Conservation (phyloP, 441 rosid species). For the Manihot esculenta region DNA sequence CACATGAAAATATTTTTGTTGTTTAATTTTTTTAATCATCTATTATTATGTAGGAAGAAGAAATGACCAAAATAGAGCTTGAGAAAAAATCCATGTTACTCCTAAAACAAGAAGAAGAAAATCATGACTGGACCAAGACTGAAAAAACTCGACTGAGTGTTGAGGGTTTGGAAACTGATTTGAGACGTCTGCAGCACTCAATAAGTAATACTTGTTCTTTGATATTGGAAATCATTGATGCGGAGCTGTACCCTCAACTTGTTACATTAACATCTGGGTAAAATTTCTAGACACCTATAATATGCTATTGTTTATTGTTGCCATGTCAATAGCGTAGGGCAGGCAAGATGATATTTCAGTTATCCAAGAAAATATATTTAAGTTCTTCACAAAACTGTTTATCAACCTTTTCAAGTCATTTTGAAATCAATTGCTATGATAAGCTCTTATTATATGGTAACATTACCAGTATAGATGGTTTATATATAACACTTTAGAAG, state of each 20-base stretch:
- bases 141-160: conserved; percentile 63
- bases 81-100: conserved; percentile 65
- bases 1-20: not conserved
- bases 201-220: conserved; percentile 54
- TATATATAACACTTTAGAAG: not conserved
- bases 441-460: not conserved
- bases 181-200: conserved; percentile 54
- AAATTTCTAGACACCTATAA: conserved; percentile 11
- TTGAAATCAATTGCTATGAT: not conserved
- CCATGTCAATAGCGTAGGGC: not conserved
- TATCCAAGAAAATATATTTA: not conserved
- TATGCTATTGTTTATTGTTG: not conserved
- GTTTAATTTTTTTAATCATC: conserved; percentile 7
- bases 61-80: conserved; percentile 61
- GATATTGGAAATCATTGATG: conserved; percentile 56
- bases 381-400: not conserved
- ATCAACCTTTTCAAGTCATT: not conserved
- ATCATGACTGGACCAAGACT: conserved; percentile 50
- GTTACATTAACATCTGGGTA: conserved; percentile 81
- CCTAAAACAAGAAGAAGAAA: conserved; percentile 69
- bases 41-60: conserved; percentile 68
- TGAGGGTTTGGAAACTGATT: conserved; percentile 56
- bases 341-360: not conserved
- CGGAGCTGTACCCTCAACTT: conserved; percentile 88
- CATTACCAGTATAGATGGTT: not conserved